Evolutionary conservation across 2,329 filamentous ascomycete genomes (phyloP), one percentile per base, ranked within the genome.

Genomic region (Fusarium anthophilum): DNA sequence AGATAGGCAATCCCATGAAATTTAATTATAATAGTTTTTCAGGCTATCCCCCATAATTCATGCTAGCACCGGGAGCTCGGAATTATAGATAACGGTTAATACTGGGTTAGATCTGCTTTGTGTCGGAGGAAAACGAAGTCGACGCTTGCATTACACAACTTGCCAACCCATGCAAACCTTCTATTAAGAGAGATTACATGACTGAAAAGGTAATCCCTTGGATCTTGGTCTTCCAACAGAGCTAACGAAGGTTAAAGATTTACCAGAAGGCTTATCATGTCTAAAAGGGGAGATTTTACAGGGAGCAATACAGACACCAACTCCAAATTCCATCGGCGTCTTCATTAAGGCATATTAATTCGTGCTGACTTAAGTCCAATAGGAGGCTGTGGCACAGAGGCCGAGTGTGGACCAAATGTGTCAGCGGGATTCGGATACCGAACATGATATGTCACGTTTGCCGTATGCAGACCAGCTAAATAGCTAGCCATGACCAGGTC

Each of bases 201-300:
- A n/a, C n/a, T n/a, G 6, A n/a, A 43, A 15, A 9, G 14, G n/a
- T 5, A 17, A 12, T 18, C 15, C n/a, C 41, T 6, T 44, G 10
- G 11, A 44, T 15, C 17, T 24, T 12, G n/a, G 24, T 13, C 1
- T 13, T 45, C 24, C 2, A 20, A 45, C 24, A 5, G 43, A 44
- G 15, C n/a, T 4, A 13, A 24, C 15, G 3, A 1, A 28, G 22
- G 8, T 47, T 4, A 3, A 28, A 11, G 20, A 0, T 11, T 28
- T 6, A 22, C 26, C 8, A 28, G 0, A 8, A 22, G 20, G 14
- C 10, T 48, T 48, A 10, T 30, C 5, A n/a, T 30, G 8, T 48
- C 26, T 12, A 6, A 48, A 12, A n/a, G 4, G 20, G 20, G 2
- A 17, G 22, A 30, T 20, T 0, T n/a, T 30, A 1, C 6, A 1